Conservation (phyloP, 805 yeast genomes). For the Monosporozyma servazzii region DNA sequence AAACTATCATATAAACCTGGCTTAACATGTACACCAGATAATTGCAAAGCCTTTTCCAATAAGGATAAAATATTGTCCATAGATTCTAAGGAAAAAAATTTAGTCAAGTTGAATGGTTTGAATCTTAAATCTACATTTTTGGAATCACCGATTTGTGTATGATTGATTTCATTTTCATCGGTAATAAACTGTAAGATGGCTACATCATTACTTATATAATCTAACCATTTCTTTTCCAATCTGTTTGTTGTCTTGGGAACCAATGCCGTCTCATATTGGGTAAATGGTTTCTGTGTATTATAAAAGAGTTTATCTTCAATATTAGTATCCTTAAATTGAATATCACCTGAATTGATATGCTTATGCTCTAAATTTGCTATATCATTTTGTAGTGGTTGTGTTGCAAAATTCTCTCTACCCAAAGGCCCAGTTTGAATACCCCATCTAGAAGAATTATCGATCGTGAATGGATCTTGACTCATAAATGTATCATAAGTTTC, state of each 20-base stretch:
- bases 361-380: constrained; percentile 32
- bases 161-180: constrained; percentile 1
- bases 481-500: constrained; percentile 31
- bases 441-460: neutral
- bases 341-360: neutral
- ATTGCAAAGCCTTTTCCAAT: constrained; percentile 24
- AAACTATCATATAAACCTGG: constrained; percentile 19
- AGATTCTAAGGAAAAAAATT: constrained; percentile 22
- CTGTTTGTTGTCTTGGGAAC: neutral
- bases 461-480: constrained; percentile 15
- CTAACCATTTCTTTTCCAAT: constrained; percentile 19
- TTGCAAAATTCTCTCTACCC: constrained; percentile 16
- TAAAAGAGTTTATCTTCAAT: constrained; percentile 3
- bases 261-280: constrained; percentile 7
- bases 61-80: constrained; percentile 23
- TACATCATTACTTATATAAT: constrained; percentile 18
- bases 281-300: constrained; percentile 18
- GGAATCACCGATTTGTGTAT: neutral
- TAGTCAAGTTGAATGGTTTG: constrained; percentile 22
- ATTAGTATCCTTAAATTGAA: neutral
- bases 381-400: constrained; percentile 39
- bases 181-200: constrained; percentile 21
- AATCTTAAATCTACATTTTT: constrained; percentile 5
- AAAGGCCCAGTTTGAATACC: neutral
- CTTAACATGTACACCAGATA: constrained; percentile 18